These are phyloP conservation scores for Euphorbia peplus DNA, from an alignment of 345 rosid genomes.

Conservation along the genomic window DNA sequence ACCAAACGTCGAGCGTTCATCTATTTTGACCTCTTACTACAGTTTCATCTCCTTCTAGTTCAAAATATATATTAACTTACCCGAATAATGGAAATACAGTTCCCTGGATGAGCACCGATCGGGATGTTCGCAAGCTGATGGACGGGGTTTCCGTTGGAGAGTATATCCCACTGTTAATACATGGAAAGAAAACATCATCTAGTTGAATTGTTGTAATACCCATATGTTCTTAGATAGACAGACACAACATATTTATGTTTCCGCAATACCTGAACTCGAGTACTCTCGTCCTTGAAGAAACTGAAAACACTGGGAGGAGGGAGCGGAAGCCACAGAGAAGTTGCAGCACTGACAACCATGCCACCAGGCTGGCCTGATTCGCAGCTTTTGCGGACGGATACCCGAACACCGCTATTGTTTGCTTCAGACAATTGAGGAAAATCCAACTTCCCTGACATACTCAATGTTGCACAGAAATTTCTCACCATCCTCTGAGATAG, in stretches of 20 bases:
- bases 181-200: not conserved
- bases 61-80: constrained; percentile 29
- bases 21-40: too few relatives aligned
- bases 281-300: constrained; percentile 34
- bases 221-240: too few relatives aligned
- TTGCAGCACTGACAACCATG: constrained; percentile 50
- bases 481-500: constrained; percentile 67
- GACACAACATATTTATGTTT: too few relatives aligned
- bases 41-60: too few relatives aligned
- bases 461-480: constrained; percentile 43
- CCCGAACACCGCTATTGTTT: constrained; percentile 48
- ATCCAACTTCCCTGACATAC: constrained; percentile 50
- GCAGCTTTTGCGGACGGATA: constrained; percentile 38
- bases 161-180: constrained; percentile 68
- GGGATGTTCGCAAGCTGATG: constrained; percentile 42
- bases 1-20: too few relatives aligned
- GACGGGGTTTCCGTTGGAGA: constrained; percentile 37
- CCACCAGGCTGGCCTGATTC: constrained; percentile 55
- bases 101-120: constrained; percentile 45
- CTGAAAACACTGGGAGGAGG: constrained; percentile 41
- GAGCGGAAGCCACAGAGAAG: constrained; percentile 57
- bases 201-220: too few relatives aligned
- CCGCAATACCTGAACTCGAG: constrained; percentile 50
- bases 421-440: constrained; percentile 43
- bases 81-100: constrained; percentile 42